A percentile compares a stretch with the other conserved stretches of the same genome.
Evolutionary conservation across 768 basidiomycete genomes (phyloP).

Genomic region (Mycena floridula): DNA sequence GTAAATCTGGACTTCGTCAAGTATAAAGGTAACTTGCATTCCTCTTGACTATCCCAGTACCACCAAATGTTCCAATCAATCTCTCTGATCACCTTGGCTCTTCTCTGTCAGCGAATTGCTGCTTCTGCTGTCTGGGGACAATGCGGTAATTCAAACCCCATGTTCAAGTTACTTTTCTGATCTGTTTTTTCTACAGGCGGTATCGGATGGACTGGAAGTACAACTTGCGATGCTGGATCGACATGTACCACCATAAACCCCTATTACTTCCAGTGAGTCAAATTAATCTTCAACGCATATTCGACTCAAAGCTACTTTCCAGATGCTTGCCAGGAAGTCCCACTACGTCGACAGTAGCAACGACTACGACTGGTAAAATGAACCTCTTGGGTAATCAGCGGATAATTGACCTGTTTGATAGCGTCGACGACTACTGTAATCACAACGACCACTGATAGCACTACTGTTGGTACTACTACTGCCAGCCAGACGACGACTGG

Average conservation of each 20-base stretch:
- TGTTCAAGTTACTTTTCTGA: background rate
- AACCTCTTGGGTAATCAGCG: no score
- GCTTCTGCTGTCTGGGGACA: background rate
- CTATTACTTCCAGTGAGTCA: constrained; percentile 24
- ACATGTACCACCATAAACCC: constrained; percentile 21
- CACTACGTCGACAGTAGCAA: constrained; percentile 1
- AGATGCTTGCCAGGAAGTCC: constrained; percentile 11
- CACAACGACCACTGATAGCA: no score
- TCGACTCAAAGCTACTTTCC: background rate
- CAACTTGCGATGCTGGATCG: constrained; percentile 17
- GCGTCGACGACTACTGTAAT: no score
- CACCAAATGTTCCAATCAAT: background rate
- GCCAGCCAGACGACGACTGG: constrained; percentile 5
- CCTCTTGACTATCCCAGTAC: no score
- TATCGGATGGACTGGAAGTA: constrained; percentile 17
- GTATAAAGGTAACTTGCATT: no score
- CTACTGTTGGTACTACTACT: constrained; percentile 6
- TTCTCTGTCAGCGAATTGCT: background rate
- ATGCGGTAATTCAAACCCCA: background rate
- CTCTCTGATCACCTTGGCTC: background rate
- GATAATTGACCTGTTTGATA: no score
- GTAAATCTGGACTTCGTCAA: no score
- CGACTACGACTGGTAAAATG: no score
- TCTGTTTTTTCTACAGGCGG: constrained; percentile 17
- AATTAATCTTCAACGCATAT: no score